A percentile compares a stretch with the other conserved stretches of the same genome.
phyloP scores from a whole-genome alignment of 169 alveolate species.

The Pseudocohnilembus persalinus region DNA sequence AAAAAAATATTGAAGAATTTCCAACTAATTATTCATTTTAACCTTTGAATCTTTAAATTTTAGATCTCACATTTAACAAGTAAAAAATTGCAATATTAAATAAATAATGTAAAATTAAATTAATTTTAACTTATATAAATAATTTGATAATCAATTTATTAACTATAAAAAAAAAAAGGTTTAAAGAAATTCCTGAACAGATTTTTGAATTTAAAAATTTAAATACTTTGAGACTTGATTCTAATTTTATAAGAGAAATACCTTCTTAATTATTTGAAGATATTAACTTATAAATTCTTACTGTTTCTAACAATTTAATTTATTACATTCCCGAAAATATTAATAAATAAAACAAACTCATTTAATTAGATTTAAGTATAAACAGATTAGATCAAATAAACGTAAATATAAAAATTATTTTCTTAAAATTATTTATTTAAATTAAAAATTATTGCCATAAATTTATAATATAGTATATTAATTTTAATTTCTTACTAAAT shows the following conservation, averaged over 20 bases:
- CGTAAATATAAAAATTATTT: not conserved
- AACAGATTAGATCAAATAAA: constrained; percentile 13
- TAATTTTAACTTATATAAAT: no score
- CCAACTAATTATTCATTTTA: not conserved
- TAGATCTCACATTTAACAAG: not conserved
- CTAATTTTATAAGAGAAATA: constrained; percentile 7
- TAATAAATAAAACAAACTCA: not conserved
- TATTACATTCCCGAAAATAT: constrained; percentile 7
- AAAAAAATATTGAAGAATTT: not conserved
- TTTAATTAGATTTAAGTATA: constrained; percentile 13
- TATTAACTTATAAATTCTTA: constrained; percentile 1
- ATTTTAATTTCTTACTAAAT: no score
- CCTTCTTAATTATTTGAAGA: constrained; percentile 3
- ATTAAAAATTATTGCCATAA: no score
- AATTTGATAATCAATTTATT: no score
- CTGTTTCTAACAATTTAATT: constrained; percentile 9
- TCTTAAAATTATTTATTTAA: no score
- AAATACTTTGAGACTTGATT: constrained; percentile 5
- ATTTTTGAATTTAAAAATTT: not conserved
- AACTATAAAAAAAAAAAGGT: no score
- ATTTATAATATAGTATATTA: no score
- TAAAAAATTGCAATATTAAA: no score
- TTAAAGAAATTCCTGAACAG: constrained; percentile 11
- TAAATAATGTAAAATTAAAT: no score
- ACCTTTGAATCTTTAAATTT: not conserved